These are phyloP conservation scores for Colletotrichum sp. DNA, from an alignment of 2,329 filamentous ascomycete species.

Conservation along the genomic window DNA sequence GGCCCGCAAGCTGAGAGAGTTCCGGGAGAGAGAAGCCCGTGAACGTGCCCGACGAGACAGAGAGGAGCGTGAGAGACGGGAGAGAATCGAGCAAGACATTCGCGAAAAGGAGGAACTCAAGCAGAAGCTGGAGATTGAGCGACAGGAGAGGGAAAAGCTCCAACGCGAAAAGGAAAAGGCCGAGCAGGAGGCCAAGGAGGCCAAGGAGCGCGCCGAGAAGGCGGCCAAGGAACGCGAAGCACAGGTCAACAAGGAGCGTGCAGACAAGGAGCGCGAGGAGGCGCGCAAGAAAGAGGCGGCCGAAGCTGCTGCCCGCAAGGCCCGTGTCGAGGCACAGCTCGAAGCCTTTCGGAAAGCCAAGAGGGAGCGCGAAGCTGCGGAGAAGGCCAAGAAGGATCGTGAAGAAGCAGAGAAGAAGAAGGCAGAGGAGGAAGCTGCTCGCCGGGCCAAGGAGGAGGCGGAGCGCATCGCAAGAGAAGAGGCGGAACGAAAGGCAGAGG, in stretches of 20 bases:
- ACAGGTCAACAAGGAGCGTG: conserved; percentile 45
- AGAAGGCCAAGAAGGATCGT: conserved; percentile 49
- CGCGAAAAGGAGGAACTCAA: conserved; percentile 34
- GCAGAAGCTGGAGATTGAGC: conserved; percentile 31
- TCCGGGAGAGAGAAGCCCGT: conserved; percentile 60
- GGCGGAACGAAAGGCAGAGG: conserved; percentile 35
- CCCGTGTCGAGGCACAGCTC: conserved; percentile 26
- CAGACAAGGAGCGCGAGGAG: conserved; percentile 34
- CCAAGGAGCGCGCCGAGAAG: conserved; percentile 28
- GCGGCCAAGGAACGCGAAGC: conserved; percentile 34
- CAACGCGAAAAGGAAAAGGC: conserved; percentile 50
- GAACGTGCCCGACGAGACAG: conserved; percentile 47
- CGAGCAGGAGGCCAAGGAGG: conserved; percentile 42
- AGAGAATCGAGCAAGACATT: conserved; percentile 39
- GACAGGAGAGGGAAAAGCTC: conserved; percentile 42
- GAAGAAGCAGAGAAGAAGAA: conserved; percentile 48
- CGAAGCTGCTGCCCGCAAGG: conserved; percentile 33
- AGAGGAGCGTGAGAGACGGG: conserved; percentile 39
- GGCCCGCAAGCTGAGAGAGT: conserved; percentile 55
- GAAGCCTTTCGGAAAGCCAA: conserved; percentile 25
- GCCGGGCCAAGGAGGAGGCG: conserved; percentile 30
- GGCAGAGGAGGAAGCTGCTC: conserved; percentile 26
- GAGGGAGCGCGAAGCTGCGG: conserved; percentile 51
- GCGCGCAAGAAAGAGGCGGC: conserved; percentile 32
- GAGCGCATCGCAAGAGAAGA: conserved; percentile 46